Percentiles rank a stretch among this genome's conserved stretches.
Conservation (phyloP, 2,329 filamentous ascomycete genomes). For the Tolypocladium capitatum region DNA sequence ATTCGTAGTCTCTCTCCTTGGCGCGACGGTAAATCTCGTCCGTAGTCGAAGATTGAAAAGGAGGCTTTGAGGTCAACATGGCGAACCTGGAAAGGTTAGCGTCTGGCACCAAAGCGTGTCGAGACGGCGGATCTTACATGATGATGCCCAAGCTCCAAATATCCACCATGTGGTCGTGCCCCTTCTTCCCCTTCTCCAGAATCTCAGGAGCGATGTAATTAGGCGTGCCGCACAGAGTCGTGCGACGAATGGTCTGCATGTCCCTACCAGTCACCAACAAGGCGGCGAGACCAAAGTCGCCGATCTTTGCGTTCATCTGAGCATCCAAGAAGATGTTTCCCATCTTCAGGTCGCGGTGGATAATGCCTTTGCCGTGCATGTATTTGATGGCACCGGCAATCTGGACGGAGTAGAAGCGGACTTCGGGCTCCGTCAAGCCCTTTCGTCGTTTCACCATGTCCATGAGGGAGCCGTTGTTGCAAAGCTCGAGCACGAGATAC, state of each 20-base stretch:
- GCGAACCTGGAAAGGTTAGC: constrained; percentile 51
- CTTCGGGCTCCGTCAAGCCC: constrained; percentile 83
- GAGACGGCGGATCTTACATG: constrained; percentile 38
- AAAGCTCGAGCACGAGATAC: constrained; percentile 88
- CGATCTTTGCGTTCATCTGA: constrained; percentile 95
- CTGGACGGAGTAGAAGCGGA: constrained; percentile 85
- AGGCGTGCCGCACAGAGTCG: constrained; percentile 89
- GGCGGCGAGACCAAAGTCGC: constrained; percentile 90
- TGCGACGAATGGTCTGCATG: constrained; percentile 69
- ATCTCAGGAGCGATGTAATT: constrained; percentile 99
- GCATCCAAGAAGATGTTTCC: constrained; percentile 93
- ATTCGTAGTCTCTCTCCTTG: constrained; percentile 62
- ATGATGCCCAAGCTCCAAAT: constrained; percentile 98
- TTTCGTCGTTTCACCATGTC: constrained; percentile 93
- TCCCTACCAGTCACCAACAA: constrained; percentile 85
- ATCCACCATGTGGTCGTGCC: constrained; percentile 95
- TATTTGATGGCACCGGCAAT: constrained; percentile 97
- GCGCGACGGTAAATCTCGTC: constrained; percentile 73
- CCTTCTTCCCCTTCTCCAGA: constrained; percentile 81
- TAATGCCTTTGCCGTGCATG: constrained; percentile 89
- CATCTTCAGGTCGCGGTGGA: constrained; percentile 94
- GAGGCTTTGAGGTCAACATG: constrained; percentile 90
- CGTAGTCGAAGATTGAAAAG: constrained; percentile 84
- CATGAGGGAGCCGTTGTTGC: constrained; percentile 90
- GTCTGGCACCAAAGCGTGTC: background rate